Evolutionary conservation across 2,329 filamentous ascomycete genomes (phyloP).

Genomic region (Diplodia scrobiculata): DNA sequence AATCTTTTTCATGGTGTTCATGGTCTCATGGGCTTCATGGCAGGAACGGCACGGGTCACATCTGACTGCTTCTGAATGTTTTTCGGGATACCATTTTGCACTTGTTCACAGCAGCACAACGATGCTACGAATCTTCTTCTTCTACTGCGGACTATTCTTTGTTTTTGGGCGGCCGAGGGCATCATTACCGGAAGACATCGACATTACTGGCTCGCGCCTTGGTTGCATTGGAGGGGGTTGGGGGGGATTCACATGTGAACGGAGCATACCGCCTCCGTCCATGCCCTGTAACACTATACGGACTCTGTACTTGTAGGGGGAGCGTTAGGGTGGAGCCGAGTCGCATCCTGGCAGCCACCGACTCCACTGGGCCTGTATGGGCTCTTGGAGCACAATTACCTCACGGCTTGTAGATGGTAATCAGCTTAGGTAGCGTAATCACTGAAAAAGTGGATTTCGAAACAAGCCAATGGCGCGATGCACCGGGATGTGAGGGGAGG

Average conservation of each 20-base stretch:
- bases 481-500: slow-evolving; percentile 1
- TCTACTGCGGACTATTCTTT: slow-evolving; percentile 32
- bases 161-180: slow-evolving; percentile 35
- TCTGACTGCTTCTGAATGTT: slow-evolving; percentile 37
- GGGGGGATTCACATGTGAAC: slow-evolving; percentile 32
- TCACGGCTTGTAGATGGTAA: slow-evolving; percentile 38
- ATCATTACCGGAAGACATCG: slow-evolving; percentile 27
- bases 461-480: slow-evolving; percentile 23
- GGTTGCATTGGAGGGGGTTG: slow-evolving; percentile 33
- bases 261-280: slow-evolving; percentile 34
- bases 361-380: slow-evolving; percentile 31
- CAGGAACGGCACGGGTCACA: slow-evolving; percentile 25
- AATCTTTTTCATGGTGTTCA: slow-evolving; percentile 22
- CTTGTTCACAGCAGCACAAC: slow-evolving; percentile 33
- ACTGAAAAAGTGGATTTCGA: slow-evolving; percentile 40
- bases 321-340: slow-evolving; percentile 35
- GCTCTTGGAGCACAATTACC: slow-evolving; percentile 36
- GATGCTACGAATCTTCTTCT: slow-evolving; percentile 46
- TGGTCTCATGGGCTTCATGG: slow-evolving; percentile 15
- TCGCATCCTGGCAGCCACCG: slow-evolving; percentile 37
- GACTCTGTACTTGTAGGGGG: slow-evolving; percentile 46
- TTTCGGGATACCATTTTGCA: slow-evolving; percentile 42
- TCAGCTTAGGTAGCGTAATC: slow-evolving; percentile 34
- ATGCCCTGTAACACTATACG: slow-evolving; percentile 46
- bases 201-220: slow-evolving; percentile 44